A percentile compares a stretch with the other conserved stretches of the same genome.
These are phyloP conservation scores for Fistulinella cinereoalba DNA, from an alignment of 1,284 basidiomycete genomes.

Conservation along the genomic window DNA sequence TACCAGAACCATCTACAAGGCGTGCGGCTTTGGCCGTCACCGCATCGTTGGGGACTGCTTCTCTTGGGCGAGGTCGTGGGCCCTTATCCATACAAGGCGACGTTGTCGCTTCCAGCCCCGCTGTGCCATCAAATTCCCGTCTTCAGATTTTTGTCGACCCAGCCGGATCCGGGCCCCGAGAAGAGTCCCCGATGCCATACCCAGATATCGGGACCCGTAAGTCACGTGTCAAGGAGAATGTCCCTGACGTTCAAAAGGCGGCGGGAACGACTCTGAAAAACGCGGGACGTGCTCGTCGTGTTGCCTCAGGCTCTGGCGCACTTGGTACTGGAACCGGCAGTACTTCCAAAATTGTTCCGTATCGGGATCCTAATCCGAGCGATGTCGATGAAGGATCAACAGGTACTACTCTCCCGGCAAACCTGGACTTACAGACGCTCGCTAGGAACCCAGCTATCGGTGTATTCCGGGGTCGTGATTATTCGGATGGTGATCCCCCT, in stretches of 20 bases:
- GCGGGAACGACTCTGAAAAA: slow-evolving; percentile 63
- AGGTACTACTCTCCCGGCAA: slow-evolving; percentile 33
- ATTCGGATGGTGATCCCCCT: slow-evolving; percentile 27
- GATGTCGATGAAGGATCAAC: slow-evolving; percentile 17
- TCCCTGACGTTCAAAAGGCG: slow-evolving; percentile 62
- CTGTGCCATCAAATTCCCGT: slow-evolving; percentile 47
- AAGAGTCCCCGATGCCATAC: slow-evolving; percentile 51
- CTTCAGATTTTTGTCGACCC: slow-evolving; percentile 73
- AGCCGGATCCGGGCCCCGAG: slow-evolving; percentile 45
- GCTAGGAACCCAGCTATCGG: slow-evolving; percentile 29
- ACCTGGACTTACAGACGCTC: slow-evolving; percentile 31
- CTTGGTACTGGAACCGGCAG: slow-evolving; percentile 17
- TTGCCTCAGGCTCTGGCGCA: slow-evolving; percentile 42
- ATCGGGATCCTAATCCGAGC: slow-evolving; percentile 46
- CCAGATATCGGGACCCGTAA: slow-evolving; percentile 72
- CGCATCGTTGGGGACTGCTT: slow-evolving; percentile 27
- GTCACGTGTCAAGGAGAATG: slow-evolving; percentile 71
- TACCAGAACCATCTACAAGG: slow-evolving; percentile 31
- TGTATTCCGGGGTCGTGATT: slow-evolving; percentile 41
- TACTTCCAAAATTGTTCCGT: slow-evolving; percentile 52
- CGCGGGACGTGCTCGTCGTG: slow-evolving; percentile 50
- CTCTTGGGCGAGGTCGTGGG: slow-evolving; percentile 10
- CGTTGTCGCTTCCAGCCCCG: slow-evolving; percentile 22
- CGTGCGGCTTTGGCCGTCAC: slow-evolving; percentile 38
- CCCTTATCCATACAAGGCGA: slow-evolving; percentile 30